Base-by-base conservation (phyloP, 257 asterid genomes). In the Knoxia roxburghii region DNA sequence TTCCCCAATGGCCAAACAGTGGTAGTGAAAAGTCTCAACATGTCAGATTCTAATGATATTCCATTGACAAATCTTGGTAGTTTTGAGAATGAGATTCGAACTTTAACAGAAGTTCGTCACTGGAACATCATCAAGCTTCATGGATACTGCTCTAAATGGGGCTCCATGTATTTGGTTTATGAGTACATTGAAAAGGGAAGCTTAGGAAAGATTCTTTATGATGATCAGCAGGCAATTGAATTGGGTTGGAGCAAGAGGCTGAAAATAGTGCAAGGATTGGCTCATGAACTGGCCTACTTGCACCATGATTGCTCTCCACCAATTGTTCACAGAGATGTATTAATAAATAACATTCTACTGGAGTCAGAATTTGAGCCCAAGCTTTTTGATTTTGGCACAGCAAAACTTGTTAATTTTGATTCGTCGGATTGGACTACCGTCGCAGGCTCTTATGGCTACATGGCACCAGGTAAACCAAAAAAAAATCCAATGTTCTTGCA, bases 201-300 rank as follows among this genome's bases (percentile, higher is more conserved):
- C n/a, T n/a, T n/a, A n/a, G n/a, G n/a, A n/a, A n/a, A n/a, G n/a
- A n/a, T n/a, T n/a, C n/a, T n/a, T n/a, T n/a, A n/a, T n/a, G n/a
- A n/a, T n/a, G n/a, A n/a, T n/a, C n/a, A n/a, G n/a, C n/a, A n/a
- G n/a, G n/a, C n/a, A n/a, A n/a, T n/a, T n/a, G n/a, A n/a, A n/a
- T n/a, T 93, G 30, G 74, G 68, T 76, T 93, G 97, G 98, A 72
- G 70, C 3, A 71, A 75, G 27, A 83, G 98, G 79, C 81, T 90
- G 39, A 85, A 64, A 55, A 88, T 93, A 21, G 81, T 93, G 27
- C 87, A 54, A 75, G 98, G 98, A 68, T 70, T 89, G 70, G 96
- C 97, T 46, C 91, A 93, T 70, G 97, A 97, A 15, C 97, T 92
- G 27, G 90, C 98, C 65, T 93, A 93, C 86, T 83, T 93, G 78